Evolutionary conservation across 768 basidiomycete genomes (phyloP).

Genomic region (Crepidotus variabilis): DNA sequence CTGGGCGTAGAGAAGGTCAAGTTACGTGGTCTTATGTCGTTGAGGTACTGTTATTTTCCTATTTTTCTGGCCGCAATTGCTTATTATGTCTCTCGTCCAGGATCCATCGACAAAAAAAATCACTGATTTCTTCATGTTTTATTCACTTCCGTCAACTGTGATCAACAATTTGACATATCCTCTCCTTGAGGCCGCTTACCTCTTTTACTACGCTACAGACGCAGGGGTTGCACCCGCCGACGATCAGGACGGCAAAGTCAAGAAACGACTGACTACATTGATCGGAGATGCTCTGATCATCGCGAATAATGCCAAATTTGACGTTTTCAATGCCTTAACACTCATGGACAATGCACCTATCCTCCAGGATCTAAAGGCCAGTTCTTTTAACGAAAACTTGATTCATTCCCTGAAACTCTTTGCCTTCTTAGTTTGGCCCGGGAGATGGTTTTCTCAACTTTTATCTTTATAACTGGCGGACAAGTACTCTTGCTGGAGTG

Average conservation of each 20-base stretch:
- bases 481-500: slow-evolving; percentile 73
- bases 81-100: slow-evolving; percentile 32
- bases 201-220: slow-evolving; percentile 93
- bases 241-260: slow-evolving; percentile 60
- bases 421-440: slow-evolving; percentile 67
- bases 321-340: slow-evolving; percentile 94
- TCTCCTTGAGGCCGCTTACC: slow-evolving; percentile 86
- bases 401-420: slow-evolving; percentile 3
- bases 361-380: slow-evolving; percentile 79
- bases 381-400: background rate
- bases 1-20: slow-evolving; percentile 64
- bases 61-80: background rate
- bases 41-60: slow-evolving; percentile 55
- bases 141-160: slow-evolving; percentile 91
- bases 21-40: slow-evolving; percentile 97
- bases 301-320: slow-evolving; percentile 83
- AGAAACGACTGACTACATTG: slow-evolving; percentile 65
- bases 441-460: slow-evolving; percentile 92
- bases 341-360: slow-evolving; percentile 91
- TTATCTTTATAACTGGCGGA: slow-evolving; percentile 95
- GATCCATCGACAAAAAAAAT: slow-evolving; percentile 78
- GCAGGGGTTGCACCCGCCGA: slow-evolving; percentile 58
- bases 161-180: slow-evolving; percentile 72
- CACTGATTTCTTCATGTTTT: slow-evolving; percentile 97
- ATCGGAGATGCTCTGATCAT: slow-evolving; percentile 78